Evolutionary conservation across 75 land plant species (phyloP).

Genomic region (Azolla pinnata): DNA sequence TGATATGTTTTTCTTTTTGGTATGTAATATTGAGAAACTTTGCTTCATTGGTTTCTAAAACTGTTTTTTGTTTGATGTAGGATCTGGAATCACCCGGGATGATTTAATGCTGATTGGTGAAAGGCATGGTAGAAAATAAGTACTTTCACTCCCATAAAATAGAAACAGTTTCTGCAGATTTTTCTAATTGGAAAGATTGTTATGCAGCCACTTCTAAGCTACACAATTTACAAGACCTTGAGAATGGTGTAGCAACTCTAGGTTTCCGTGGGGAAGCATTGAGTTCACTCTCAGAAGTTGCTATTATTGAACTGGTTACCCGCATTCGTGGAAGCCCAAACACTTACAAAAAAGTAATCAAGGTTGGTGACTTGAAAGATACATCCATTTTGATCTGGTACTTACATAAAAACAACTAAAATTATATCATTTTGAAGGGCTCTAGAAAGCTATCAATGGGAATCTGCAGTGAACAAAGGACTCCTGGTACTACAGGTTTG

Average conservation of each 20-base stretch:
- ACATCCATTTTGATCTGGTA: too few species aligned
- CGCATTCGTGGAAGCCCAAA: constrained; percentile 72
- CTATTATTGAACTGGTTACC: constrained; percentile 68
- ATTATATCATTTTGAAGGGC: constrained; percentile 54
- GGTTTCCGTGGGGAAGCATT: constrained; percentile 90
- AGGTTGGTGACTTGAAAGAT: constrained; percentile 35
- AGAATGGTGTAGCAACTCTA: constrained; percentile 35
- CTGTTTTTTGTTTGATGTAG: constrained; percentile 29
- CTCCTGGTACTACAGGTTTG: constrained; percentile 78
- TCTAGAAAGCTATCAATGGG: constrained; percentile 62
- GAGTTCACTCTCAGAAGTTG: constrained; percentile 77
- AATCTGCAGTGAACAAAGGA: constrained; percentile 46
- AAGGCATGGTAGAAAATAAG: constrained; percentile 49
- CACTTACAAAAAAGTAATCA: constrained; percentile 70
- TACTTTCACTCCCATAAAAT: not conserved
- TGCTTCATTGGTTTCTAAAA: not conserved
- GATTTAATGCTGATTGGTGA: constrained; percentile 73
- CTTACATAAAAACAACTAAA: too few species aligned
- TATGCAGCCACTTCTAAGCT: constrained; percentile 94
- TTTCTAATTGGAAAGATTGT: not conserved
- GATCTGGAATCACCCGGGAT: constrained; percentile 77
- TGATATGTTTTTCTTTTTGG: not conserved
- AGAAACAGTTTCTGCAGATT: not conserved
- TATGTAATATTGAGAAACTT: not conserved
- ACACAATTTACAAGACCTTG: constrained; percentile 35